phyloP scores from a whole-genome alignment of 768 basidiomycete genomes.

The Mycena vulgaris region DNA sequence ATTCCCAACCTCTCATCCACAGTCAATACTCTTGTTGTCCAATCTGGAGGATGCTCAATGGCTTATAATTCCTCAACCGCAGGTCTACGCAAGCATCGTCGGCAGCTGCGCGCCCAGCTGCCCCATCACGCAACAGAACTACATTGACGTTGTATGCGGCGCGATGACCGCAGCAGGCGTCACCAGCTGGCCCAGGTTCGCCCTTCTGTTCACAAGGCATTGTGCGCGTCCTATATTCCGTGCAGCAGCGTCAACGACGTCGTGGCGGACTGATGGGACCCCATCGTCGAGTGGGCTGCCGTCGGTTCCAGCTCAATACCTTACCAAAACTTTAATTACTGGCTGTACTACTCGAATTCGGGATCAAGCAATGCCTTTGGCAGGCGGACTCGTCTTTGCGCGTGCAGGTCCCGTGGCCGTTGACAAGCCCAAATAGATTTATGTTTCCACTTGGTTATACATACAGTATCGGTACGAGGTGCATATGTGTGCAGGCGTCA shows the following conservation, averaged over 20 bases:
- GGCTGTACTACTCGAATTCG: conserved; percentile 31
- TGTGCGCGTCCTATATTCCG: not conserved
- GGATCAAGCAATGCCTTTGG: not conserved
- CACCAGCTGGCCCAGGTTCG: conserved; percentile 27
- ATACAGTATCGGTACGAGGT: no score
- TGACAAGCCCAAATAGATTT: no score
- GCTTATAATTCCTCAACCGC: no score
- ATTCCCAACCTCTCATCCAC: conserved; percentile 28
- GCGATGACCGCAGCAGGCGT: conserved; percentile 24
- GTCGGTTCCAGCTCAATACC: conserved; percentile 34
- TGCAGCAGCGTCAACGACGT: conserved; percentile 18
- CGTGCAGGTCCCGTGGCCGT: no score
- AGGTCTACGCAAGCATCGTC: conserved; percentile 38
- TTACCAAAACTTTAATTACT: conserved; percentile 39
- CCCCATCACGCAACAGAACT: conserved; percentile 43
- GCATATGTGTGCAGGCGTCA: no score
- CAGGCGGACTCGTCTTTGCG: no score
- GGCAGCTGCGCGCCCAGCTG: conserved; percentile 34
- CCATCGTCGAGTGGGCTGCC: conserved; percentile 31
- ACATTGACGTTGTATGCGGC: conserved; percentile 41
- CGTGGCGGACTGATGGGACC: conserved; percentile 17
- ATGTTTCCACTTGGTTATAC: no score
- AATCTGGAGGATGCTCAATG: no score
- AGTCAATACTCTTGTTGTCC: no score
- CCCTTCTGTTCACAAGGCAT: not conserved